Conservation (phyloP, 306 rosid genomes). For the Cyamopsis tetragonoloba region DNA sequence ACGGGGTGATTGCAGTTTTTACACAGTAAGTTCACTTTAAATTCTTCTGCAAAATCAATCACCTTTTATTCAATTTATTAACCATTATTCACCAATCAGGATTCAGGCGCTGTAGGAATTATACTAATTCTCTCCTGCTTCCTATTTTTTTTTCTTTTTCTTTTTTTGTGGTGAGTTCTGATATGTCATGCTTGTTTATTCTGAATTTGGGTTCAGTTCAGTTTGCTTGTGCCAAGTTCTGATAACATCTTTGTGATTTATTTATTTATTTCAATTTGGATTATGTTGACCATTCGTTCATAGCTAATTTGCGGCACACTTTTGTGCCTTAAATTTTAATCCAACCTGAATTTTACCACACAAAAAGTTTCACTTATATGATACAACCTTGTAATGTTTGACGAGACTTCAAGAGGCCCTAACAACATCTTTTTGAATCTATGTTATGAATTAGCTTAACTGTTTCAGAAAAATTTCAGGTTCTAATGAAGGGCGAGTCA, state of each 20-base stretch:
- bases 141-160: background rate
- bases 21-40: constrained; percentile 22
- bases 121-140: constrained; percentile 17
- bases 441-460: background rate
- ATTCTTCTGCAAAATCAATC: background rate
- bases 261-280: too few relatives aligned
- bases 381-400: background rate
- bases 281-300: background rate
- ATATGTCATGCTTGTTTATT: constrained; percentile 21
- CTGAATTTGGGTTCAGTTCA: constrained; percentile 2
- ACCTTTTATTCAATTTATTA: background rate
- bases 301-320: background rate
- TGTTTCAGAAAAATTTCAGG: constrained; percentile 32
- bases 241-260: background rate
- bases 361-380: background rate
- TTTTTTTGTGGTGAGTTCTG: background rate
- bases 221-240: background rate
- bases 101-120: background rate
- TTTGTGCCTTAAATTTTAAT: background rate
- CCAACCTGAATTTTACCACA: background rate
- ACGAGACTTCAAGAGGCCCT: background rate
- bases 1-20: background rate
- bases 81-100: background rate
- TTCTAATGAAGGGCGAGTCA: constrained; percentile 50
- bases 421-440: constrained; percentile 3